phyloP scores from a whole-genome alignment of 2,329 filamentous ascomycete species.

The Xylaria multiplex region DNA sequence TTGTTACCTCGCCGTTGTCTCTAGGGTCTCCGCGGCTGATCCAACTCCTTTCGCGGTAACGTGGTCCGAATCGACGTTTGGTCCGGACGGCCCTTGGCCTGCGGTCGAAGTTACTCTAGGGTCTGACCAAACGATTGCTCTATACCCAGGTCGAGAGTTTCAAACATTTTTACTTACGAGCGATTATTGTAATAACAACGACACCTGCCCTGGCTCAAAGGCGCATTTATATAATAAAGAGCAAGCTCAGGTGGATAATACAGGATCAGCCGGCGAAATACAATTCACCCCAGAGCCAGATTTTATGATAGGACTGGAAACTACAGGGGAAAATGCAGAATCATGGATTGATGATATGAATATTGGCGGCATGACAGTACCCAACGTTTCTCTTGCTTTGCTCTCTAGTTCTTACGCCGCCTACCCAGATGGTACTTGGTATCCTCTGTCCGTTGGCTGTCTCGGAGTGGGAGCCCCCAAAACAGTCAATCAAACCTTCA shows the following conservation, averaged over 20 bases:
- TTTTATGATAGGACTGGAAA: slow-evolving; percentile 45
- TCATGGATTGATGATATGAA: slow-evolving; percentile 47
- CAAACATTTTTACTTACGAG: slow-evolving; percentile 45
- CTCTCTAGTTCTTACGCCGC: slow-evolving; percentile 42
- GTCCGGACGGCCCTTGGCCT: slow-evolving; percentile 52
- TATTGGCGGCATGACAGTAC: slow-evolving; percentile 39
- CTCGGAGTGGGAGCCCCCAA: slow-evolving; percentile 46
- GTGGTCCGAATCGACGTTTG: slow-evolving; percentile 47
- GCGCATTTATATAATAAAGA: slow-evolving; percentile 47
- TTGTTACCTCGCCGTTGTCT: slow-evolving; percentile 40
- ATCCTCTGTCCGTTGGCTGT: slow-evolving; percentile 49
- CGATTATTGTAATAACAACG: slow-evolving; percentile 46
- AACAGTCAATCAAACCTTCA: slow-evolving; percentile 46
- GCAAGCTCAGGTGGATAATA: slow-evolving; percentile 42
- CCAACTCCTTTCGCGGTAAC: slow-evolving; percentile 39
- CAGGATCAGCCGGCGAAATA: slow-evolving; percentile 42
- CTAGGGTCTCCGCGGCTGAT: slow-evolving; percentile 31
- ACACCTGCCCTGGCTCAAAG: slow-evolving; percentile 42
- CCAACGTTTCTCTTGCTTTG: slow-evolving; percentile 45
- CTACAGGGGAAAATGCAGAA: slow-evolving; percentile 37
- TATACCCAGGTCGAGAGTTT: slow-evolving; percentile 48
- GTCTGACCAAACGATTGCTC: slow-evolving; percentile 39
- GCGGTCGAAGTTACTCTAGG: slow-evolving; percentile 45
- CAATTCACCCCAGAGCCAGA: slow-evolving; percentile 37
- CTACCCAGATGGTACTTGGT: slow-evolving; percentile 47